Conservation (phyloP, 164 flowering plant genomes). For the Warburgia ugandensis region DNA sequence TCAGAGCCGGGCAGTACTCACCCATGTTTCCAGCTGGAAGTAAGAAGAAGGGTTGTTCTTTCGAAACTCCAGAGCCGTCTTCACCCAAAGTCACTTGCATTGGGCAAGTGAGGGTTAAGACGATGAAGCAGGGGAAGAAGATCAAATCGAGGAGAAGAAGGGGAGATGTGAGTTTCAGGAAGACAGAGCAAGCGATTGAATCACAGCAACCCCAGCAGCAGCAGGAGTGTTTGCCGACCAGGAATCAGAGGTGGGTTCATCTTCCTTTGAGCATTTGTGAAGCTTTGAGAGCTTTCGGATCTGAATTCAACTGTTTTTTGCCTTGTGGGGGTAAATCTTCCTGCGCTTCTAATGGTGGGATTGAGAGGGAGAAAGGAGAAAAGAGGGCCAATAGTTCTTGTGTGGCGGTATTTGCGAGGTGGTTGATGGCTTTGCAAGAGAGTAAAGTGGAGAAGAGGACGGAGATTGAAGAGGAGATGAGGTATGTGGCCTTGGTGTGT, state of each 20-base stretch:
- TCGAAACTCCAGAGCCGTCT: slow-evolving; percentile 76
- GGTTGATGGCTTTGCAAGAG: slow-evolving; percentile 61
- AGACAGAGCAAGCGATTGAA: slow-evolving; percentile 22
- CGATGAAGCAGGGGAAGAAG: slow-evolving; percentile 71
- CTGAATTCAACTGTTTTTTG: slow-evolving; percentile 67
- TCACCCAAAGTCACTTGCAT: slow-evolving; percentile 95
- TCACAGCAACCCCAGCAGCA: slow-evolving; percentile 16
- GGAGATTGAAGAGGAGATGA: slow-evolving; percentile 23
- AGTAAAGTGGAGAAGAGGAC: slow-evolving; percentile 40
- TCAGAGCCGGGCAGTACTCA: slow-evolving; percentile 61
- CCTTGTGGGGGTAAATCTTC: slow-evolving; percentile 44
- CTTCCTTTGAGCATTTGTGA: slow-evolving; percentile 79
- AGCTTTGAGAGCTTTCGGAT: slow-evolving; percentile 59
- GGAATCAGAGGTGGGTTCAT: slow-evolving; percentile 84
- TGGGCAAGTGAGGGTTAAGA: slow-evolving; percentile 83
- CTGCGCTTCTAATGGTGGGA: slow-evolving; percentile 22
- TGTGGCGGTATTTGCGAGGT: slow-evolving; percentile 52
- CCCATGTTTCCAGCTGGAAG: slow-evolving; percentile 61
- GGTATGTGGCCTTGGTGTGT: slow-evolving; percentile 3
- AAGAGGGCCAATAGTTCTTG: slow-evolving; percentile 29
- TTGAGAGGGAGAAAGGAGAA: slow-evolving; percentile 24
- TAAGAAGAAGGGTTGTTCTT: slow-evolving; percentile 36
- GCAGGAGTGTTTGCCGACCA: slow-evolving; percentile 33
- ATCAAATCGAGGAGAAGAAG: slow-evolving; percentile 33
- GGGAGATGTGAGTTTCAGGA: slow-evolving; percentile 59